phyloP scores from a whole-genome alignment of 306 rosid species.

The Acmispon strigosus region DNA sequence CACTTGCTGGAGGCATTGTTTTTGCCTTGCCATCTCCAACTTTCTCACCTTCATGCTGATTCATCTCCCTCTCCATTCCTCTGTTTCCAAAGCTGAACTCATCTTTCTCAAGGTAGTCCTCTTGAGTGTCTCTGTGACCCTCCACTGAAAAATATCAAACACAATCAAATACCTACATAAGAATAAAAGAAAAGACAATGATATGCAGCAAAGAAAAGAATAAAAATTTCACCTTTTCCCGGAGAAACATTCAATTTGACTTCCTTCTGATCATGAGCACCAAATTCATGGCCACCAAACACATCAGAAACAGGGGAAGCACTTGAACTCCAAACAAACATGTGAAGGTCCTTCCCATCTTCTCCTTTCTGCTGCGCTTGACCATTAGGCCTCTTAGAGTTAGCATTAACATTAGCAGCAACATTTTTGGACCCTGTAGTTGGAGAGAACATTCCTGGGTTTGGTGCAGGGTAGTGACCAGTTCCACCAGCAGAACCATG shows the following conservation, averaged over 20 bases:
- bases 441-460: conserved; percentile 88
- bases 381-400: conserved; percentile 53
- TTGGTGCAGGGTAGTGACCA: conserved; percentile 79
- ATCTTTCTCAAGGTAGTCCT: conserved; percentile 59
- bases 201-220: not conserved
- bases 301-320: conserved; percentile 90
- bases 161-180: not conserved
- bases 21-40: conserved; percentile 50
- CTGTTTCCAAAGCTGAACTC: conserved; percentile 83
- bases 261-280: conserved; percentile 68
- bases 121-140: conserved; percentile 56
- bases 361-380: conserved; percentile 46
- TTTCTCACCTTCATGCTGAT: conserved; percentile 44
- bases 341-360: conserved; percentile 72
- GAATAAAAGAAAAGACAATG: not conserved
- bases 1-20: conserved; percentile 80
- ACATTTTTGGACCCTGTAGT: conserved; percentile 34
- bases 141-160: conserved; percentile 40
- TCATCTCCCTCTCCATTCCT: conserved; percentile 46
- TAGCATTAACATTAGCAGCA: conserved; percentile 25
- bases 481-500: conserved; percentile 25
- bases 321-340: conserved; percentile 96
- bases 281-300: conserved; percentile 70
- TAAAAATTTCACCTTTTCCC: conserved; percentile 51
- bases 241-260: conserved; percentile 60